Percentiles rank a stretch among this genome's conserved stretches.
phyloP scores from a whole-genome alignment of 805 yeast genomes.

The Priceomyces fermenticarens region DNA sequence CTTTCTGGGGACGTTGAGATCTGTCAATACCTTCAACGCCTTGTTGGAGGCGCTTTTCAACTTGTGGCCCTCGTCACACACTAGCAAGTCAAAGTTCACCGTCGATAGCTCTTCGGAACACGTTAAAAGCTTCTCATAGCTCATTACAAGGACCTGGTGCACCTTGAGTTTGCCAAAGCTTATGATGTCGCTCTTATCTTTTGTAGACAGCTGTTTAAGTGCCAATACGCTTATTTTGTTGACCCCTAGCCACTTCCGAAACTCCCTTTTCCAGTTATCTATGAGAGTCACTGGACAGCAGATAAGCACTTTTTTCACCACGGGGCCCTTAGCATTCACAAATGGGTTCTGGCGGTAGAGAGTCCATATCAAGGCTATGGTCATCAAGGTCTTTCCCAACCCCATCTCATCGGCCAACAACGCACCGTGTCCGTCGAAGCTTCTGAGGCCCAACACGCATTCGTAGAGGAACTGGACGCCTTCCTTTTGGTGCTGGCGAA shows the following conservation, averaged over 20 bases:
- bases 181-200: slow-evolving; percentile 54
- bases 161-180: slow-evolving; percentile 66
- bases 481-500: slow-evolving; percentile 85
- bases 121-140: slow-evolving; percentile 76
- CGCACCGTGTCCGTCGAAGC: slow-evolving; percentile 60
- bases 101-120: slow-evolving; percentile 49
- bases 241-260: slow-evolving; percentile 80
- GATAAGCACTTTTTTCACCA: slow-evolving; percentile 60
- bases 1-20: slow-evolving; percentile 51
- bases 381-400: slow-evolving; percentile 67
- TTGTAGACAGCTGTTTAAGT: slow-evolving; percentile 47
- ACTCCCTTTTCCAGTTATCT: slow-evolving; percentile 84
- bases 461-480: slow-evolving; percentile 82
- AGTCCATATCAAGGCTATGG: slow-evolving; percentile 84
- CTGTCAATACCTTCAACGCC: slow-evolving; percentile 59
- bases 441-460: slow-evolving; percentile 70
- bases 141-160: slow-evolving; percentile 79
- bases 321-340: slow-evolving; percentile 23
- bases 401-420: slow-evolving; percentile 98
- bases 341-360: slow-evolving; percentile 63
- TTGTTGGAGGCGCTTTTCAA: slow-evolving; percentile 74
- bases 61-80: slow-evolving; percentile 96
- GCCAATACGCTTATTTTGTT: slow-evolving; percentile 66
- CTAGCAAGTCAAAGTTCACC: slow-evolving; percentile 59
- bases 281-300: slow-evolving; percentile 92